A percentile compares a stretch with the other conserved stretches of the same genome.
Evolutionary conservation across 345 rosid species (phyloP).

Genomic region (Eucalyptus caleyi): DNA sequence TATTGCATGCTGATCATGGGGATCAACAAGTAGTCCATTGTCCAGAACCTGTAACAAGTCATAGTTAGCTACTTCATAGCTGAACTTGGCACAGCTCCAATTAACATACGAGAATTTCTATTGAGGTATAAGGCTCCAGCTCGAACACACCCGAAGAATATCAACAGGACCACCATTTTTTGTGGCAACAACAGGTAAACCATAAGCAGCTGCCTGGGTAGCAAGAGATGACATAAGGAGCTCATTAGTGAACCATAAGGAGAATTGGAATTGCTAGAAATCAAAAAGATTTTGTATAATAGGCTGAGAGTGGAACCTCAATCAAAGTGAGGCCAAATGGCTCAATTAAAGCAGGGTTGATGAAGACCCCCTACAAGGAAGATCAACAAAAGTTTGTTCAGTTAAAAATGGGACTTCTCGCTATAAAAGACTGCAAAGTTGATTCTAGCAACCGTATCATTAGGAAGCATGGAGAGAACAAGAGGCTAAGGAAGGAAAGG

Average conservation of each 20-base stretch:
- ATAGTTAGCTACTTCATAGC: background rate
- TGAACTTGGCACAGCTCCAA: background rate
- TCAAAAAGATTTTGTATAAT: background rate
- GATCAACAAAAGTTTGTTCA: background rate
- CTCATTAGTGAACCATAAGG: background rate
- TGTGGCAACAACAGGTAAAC: conserved; percentile 84
- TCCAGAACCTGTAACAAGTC: conserved; percentile 59
- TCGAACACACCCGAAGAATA: conserved; percentile 42
- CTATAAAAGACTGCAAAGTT: background rate
- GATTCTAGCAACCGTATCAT: background rate
- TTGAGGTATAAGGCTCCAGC: background rate
- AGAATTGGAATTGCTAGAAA: background rate
- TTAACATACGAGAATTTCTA: background rate
- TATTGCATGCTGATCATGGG: conserved; percentile 86
- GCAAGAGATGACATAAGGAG: background rate
- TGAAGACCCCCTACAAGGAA: conserved; percentile 64
- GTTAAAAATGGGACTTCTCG: background rate
- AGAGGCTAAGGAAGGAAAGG: background rate
- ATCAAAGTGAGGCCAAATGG: conserved; percentile 88
- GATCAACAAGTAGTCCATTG: conserved; percentile 94
- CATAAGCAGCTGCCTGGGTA: conserved; percentile 77
- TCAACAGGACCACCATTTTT: conserved; percentile 93
- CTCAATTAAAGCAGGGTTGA: conserved; percentile 88
- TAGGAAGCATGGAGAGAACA: background rate
- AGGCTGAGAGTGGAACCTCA: conserved; percentile 34